phyloP scores from a whole-genome alignment of 2,329 filamentous ascomycete species.

The Lasiodiplodia citricola region DNA sequence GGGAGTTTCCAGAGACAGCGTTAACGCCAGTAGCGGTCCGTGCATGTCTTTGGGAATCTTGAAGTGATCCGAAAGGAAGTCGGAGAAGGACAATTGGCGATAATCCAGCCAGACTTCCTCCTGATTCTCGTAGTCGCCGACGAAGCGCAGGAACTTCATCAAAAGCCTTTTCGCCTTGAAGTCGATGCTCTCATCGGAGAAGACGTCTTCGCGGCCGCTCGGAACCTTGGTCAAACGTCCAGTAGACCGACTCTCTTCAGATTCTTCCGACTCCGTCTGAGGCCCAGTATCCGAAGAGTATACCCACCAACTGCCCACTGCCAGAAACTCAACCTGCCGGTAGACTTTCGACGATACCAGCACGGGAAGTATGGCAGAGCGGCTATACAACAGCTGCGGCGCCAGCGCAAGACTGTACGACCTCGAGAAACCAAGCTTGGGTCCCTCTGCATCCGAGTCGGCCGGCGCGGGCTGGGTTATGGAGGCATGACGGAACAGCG shows the following conservation, averaged over 20 bases:
- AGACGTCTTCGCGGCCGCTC: slow-evolving; percentile 89
- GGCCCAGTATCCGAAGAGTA: slow-evolving; percentile 50
- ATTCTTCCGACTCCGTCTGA: slow-evolving; percentile 21
- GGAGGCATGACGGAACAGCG: slow-evolving; percentile 33
- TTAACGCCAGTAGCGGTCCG: slow-evolving; percentile 70
- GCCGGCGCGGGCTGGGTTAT: slow-evolving; percentile 35
- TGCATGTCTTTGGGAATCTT: slow-evolving; percentile 68
- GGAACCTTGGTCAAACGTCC: slow-evolving; percentile 71
- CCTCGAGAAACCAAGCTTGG: slow-evolving; percentile 66
- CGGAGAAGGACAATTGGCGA: slow-evolving; percentile 60
- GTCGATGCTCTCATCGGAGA: slow-evolving; percentile 76
- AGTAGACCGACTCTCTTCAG: background rate
- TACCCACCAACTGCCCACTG: slow-evolving; percentile 92
- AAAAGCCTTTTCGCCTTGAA: slow-evolving; percentile 81
- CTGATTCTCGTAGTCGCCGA: slow-evolving; percentile 72
- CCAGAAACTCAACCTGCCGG: slow-evolving; percentile 88
- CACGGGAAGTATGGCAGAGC: slow-evolving; percentile 75
- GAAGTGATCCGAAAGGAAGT: slow-evolving; percentile 63
- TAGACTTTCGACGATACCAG: slow-evolving; percentile 91
- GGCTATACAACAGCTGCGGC: slow-evolving; percentile 84
- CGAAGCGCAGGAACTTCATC: slow-evolving; percentile 94
- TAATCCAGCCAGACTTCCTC: slow-evolving; percentile 63
- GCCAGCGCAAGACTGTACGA: slow-evolving; percentile 83
- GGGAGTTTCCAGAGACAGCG: slow-evolving; percentile 68
- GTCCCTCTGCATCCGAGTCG: slow-evolving; percentile 28